Evolutionary conservation across 2,329 filamentous ascomycete species (phyloP).

Genomic region (Cladobotryum mycophilum): DNA sequence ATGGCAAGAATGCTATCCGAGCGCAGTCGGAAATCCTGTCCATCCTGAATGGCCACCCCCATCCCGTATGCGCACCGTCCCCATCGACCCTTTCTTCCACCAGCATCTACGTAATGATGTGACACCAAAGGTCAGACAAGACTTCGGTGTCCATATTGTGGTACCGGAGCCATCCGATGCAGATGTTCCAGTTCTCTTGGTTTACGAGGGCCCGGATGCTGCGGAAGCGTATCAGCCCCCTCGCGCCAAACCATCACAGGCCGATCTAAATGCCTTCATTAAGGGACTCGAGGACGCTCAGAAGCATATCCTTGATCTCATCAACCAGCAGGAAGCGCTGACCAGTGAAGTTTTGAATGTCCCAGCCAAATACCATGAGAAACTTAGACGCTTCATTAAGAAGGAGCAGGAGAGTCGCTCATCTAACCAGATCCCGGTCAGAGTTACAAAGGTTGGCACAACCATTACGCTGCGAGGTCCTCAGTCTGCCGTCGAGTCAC

Average conservation of each 20-base stretch:
- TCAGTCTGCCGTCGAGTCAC: conserved; percentile 60
- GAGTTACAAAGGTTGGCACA: conserved; percentile 53
- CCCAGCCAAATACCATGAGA: conserved; percentile 57
- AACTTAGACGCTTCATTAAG: conserved; percentile 57
- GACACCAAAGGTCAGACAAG: conserved; percentile 55
- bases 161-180: conserved; percentile 59
- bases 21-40: conserved; percentile 69
- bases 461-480: conserved; percentile 73
- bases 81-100: conserved; percentile 75
- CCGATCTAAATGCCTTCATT: conserved; percentile 48
- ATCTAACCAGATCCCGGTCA: conserved; percentile 53
- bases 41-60: conserved; percentile 71
- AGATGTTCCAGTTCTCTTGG: conserved; percentile 59
- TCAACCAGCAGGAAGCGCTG: conserved; percentile 54
- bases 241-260: conserved; percentile 44
- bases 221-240: conserved; percentile 47
- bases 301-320: conserved; percentile 50
- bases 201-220: conserved; percentile 61
- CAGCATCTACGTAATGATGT: conserved; percentile 62
- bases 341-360: conserved; percentile 48
- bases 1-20: conserved; percentile 75
- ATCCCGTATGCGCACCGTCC: conserved; percentile 58
- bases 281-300: conserved; percentile 50
- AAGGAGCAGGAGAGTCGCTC: conserved; percentile 54
- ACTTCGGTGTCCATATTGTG: conserved; percentile 67